phyloP scores from a whole-genome alignment of 805 yeast species.

The Wickerhamiella sorbophila region DNA sequence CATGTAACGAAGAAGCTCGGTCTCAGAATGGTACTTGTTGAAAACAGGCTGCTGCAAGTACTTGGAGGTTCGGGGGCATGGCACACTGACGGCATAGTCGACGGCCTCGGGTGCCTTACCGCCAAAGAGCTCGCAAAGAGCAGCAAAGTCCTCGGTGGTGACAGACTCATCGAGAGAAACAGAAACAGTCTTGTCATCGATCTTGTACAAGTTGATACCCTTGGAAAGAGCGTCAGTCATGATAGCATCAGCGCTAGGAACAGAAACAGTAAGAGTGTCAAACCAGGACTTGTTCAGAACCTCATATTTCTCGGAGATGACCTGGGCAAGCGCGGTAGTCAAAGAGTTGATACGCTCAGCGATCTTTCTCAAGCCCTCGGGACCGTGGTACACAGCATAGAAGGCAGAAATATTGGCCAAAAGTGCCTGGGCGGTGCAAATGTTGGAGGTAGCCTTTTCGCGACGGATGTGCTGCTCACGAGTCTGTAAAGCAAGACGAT shows the following conservation, averaged over 20 bases:
- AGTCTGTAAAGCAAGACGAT: constrained; percentile 88
- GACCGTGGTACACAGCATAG: constrained; percentile 95
- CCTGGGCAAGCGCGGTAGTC: constrained; percentile 56
- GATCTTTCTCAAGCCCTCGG: constrained; percentile 65
- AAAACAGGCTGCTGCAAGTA: constrained; percentile 60
- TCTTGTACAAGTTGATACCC: constrained; percentile 67
- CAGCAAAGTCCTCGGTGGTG: constrained; percentile 41
- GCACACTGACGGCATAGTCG: constrained; percentile 25
- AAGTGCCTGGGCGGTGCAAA: constrained; percentile 95
- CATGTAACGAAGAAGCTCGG: constrained; percentile 83
- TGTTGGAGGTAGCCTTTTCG: constrained; percentile 94
- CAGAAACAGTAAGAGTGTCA: constrained; percentile 66
- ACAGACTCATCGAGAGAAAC: constrained; percentile 89
- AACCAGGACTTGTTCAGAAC: constrained; percentile 55
- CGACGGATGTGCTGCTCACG: constrained; percentile 97
- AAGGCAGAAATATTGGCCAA: constrained; percentile 90
- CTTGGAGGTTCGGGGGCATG: constrained; percentile 22
- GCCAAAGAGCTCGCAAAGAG: constrained; percentile 49
- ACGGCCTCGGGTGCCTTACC: constrained; percentile 20
- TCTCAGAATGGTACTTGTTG: constrained; percentile 81
- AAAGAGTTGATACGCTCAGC: constrained; percentile 63
- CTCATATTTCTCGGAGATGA: constrained; percentile 35
- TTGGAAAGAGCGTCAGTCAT: constrained; percentile 42
- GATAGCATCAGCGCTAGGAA: constrained; percentile 38
- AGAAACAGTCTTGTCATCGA: constrained; percentile 45